Evolutionary conservation across 2,329 filamentous ascomycete genomes (phyloP).

Genomic region (Alternaria arborescens): DNA sequence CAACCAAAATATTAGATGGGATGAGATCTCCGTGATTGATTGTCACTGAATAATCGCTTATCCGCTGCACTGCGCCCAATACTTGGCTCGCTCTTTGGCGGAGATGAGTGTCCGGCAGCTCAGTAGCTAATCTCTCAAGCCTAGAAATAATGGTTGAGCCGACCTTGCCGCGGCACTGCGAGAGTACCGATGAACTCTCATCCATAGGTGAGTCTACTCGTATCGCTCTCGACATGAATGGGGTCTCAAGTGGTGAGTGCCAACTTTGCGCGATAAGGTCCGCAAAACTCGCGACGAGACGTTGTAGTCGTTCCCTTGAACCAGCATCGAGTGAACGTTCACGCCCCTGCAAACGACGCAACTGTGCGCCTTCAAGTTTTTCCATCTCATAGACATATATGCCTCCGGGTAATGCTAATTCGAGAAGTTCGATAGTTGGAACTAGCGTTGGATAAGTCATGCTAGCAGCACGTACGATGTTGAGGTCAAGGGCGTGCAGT

Average conservation of each 20-base stretch:
- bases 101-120: slow-evolving; percentile 37
- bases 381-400: slow-evolving; percentile 41
- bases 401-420: slow-evolving; percentile 13
- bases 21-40: slow-evolving; percentile 70
- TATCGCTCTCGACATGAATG: neutral
- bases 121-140: slow-evolving; percentile 31
- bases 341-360: slow-evolving; percentile 24
- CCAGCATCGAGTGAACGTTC: neutral
- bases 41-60: slow-evolving; percentile 61
- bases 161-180: slow-evolving; percentile 39
- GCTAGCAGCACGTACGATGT: slow-evolving; percentile 29
- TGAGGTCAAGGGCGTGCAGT: slow-evolving; percentile 34
- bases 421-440: slow-evolving; percentile 26
- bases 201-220: slow-evolving; percentile 33
- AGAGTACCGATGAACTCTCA: slow-evolving; percentile 16
- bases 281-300: slow-evolving; percentile 41
- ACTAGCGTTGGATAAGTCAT: slow-evolving; percentile 31
- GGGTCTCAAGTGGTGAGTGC: slow-evolving; percentile 2
- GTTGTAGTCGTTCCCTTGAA: slow-evolving; percentile 23
- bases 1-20: slow-evolving; percentile 65
- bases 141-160: slow-evolving; percentile 37
- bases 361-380: slow-evolving; percentile 33
- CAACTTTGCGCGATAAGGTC: slow-evolving; percentile 37
- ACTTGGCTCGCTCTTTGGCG: slow-evolving; percentile 25
- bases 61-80: slow-evolving; percentile 53